A percentile compares a stretch with the other conserved stretches of the same genome.
Evolutionary conservation across 2,329 filamentous ascomycete species (phyloP).

Genomic region (Neopestalotiopsis rosae): DNA sequence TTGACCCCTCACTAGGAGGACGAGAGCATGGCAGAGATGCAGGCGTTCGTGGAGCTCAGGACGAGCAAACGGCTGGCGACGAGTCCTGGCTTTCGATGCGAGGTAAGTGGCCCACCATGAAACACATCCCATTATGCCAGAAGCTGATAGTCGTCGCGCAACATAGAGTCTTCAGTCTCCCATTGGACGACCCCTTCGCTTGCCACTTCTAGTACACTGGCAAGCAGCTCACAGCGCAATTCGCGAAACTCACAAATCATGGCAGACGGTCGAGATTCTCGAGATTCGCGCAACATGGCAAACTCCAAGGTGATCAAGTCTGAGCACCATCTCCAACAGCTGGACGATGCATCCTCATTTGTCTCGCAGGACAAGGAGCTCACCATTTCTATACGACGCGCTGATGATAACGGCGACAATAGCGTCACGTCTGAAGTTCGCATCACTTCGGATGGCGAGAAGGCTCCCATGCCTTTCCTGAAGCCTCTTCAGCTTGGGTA

Average conservation of each 20-base stretch:
- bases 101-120: constrained; percentile 34
- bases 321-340: constrained; percentile 42
- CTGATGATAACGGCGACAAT: constrained; percentile 37
- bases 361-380: constrained; percentile 47
- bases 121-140: neutral
- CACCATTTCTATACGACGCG: constrained; percentile 37
- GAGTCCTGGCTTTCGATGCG: constrained; percentile 38
- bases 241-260: neutral
- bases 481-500: constrained; percentile 37
- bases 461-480: constrained; percentile 34
- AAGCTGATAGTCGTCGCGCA: neutral
- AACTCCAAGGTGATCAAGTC: constrained; percentile 36
- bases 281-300: neutral
- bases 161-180: constrained; percentile 50
- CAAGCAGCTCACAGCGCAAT: constrained; percentile 34
- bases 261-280: neutral
- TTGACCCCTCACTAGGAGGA: neutral
- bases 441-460: constrained; percentile 39
- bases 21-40: constrained; percentile 14
- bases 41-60: constrained; percentile 24
- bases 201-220: constrained; percentile 38
- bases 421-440: constrained; percentile 42
- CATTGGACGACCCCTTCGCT: constrained; percentile 47
- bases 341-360: constrained; percentile 48
- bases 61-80: constrained; percentile 24